Evolutionary conservation across 768 basidiomycete genomes (phyloP).

Genomic region (Phanerodontia chrysosporium): DNA sequence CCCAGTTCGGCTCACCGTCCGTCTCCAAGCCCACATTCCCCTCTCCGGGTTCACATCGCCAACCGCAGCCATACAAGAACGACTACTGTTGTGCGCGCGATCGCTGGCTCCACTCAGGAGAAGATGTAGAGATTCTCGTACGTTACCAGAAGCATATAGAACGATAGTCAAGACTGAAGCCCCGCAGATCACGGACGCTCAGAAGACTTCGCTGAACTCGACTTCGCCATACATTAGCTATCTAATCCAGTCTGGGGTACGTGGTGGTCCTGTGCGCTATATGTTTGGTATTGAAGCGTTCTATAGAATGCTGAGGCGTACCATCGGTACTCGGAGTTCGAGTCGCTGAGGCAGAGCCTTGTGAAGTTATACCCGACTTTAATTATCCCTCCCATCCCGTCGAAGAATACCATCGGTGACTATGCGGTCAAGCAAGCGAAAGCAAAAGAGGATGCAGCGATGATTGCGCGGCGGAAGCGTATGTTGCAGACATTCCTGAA

Average conservation of each 20-base stretch:
- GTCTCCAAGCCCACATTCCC: constrained; percentile 44
- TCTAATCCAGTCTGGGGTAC: constrained; percentile 84
- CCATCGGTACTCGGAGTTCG: constrained; percentile 96
- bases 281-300: not conserved
- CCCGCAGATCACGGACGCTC: constrained; percentile 86
- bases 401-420: constrained; percentile 91
- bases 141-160: constrained; percentile 21
- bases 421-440: constrained; percentile 97
- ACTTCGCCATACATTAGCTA: constrained; percentile 91
- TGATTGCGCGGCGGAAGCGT: constrained; percentile 89
- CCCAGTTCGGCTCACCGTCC: constrained; percentile 43
- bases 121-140: constrained; percentile 78
- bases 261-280: not conserved
- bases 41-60: constrained; percentile 52
- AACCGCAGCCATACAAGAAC: constrained; percentile 55
- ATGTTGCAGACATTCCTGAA: constrained; percentile 96
- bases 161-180: not conserved
- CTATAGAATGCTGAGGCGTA: constrained; percentile 72
- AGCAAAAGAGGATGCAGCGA: constrained; percentile 90
- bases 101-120: constrained; percentile 74
- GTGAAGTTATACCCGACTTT: constrained; percentile 90
- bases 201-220: constrained; percentile 90
- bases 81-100: constrained; percentile 80
- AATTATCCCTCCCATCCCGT: constrained; percentile 97
- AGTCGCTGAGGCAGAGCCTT: constrained; percentile 81